Evolutionary conservation across 1,284 basidiomycete species (phyloP).

Genomic region (Leccinum brunneo-olivaceum): DNA sequence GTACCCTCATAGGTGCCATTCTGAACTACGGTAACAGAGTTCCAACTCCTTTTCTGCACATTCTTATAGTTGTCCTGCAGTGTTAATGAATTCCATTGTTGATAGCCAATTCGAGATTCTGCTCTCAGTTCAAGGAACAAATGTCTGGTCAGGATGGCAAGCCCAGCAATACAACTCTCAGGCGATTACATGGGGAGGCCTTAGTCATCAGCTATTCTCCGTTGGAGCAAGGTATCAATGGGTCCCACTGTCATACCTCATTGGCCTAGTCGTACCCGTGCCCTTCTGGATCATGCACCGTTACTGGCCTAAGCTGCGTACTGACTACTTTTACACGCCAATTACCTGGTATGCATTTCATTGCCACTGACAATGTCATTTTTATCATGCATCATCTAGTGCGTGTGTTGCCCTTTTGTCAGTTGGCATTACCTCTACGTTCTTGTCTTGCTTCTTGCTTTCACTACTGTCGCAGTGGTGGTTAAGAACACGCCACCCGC

Average conservation of each 20-base stretch:
- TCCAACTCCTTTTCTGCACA: background rate
- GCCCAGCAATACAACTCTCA: slow-evolving; percentile 56
- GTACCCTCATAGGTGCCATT: slow-evolving; percentile 40
- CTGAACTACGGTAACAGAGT: slow-evolving; percentile 46
- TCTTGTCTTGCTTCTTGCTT: slow-evolving; percentile 37
- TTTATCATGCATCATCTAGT: slow-evolving; percentile 9
- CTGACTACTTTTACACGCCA: slow-evolving; percentile 41
- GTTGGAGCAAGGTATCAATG: slow-evolving; percentile 49
- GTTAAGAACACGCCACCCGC: slow-evolving; percentile 49
- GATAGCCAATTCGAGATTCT: slow-evolving; percentile 47
- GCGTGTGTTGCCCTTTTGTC: slow-evolving; percentile 34
- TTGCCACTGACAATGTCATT: background rate
- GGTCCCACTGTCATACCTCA: slow-evolving; percentile 48
- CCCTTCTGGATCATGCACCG: slow-evolving; percentile 52
- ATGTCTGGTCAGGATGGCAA: slow-evolving; percentile 58
- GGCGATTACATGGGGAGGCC: slow-evolving; percentile 61
- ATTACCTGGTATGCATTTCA: slow-evolving; percentile 33
- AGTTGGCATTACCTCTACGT: slow-evolving; percentile 44
- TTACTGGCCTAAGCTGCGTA: slow-evolving; percentile 35
- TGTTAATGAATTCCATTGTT: slow-evolving; percentile 56
- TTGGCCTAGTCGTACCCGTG: slow-evolving; percentile 48
- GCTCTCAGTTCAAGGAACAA: slow-evolving; percentile 41
- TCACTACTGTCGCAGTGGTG: slow-evolving; percentile 53
- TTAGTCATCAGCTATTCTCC: slow-evolving; percentile 53
- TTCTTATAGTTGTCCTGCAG: slow-evolving; percentile 9